Evolutionary conservation across 2,329 filamentous ascomycete species (phyloP).

Genomic region (Aureobasidium sp.): DNA sequence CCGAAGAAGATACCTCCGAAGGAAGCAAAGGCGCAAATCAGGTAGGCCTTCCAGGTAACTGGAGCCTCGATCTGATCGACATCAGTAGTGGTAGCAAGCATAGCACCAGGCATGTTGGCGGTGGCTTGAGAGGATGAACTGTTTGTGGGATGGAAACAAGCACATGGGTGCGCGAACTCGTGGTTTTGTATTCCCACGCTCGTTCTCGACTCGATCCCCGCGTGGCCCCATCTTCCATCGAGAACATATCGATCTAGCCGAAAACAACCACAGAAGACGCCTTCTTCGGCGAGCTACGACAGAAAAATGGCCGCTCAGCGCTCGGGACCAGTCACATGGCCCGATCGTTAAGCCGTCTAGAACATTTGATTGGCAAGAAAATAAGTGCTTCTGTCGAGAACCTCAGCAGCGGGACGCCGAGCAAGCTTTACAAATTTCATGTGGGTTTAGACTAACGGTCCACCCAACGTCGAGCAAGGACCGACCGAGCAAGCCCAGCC

Average conservation of each 20-base stretch:
- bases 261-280: not conserved
- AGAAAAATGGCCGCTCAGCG: slow-evolving; percentile 6
- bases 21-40: slow-evolving; percentile 38
- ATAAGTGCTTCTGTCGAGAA: not conserved
- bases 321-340: slow-evolving; percentile 10
- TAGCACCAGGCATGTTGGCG: slow-evolving; percentile 11
- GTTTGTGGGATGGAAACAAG: not conserved
- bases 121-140: slow-evolving; percentile 2
- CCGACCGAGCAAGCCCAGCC: slow-evolving; percentile 7
- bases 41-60: slow-evolving; percentile 34
- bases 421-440: slow-evolving; percentile 9
- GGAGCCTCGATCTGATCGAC: slow-evolving; percentile 45
- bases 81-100: slow-evolving; percentile 37
- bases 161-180: not conserved
- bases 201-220: slow-evolving; percentile 2
- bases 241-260: slow-evolving; percentile 3
- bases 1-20: slow-evolving; percentile 62
- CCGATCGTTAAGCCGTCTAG: slow-evolving; percentile 10
- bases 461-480: not conserved
- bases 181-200: slow-evolving; percentile 6
- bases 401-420: not conserved
- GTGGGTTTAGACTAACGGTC: slow-evolving; percentile 9
- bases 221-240: slow-evolving; percentile 1
- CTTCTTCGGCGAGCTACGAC: slow-evolving; percentile 9
- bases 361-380: slow-evolving; percentile 10